Conservation (phyloP, 176 grass and related monocot species). For the Oropetium thomaeum region DNA sequence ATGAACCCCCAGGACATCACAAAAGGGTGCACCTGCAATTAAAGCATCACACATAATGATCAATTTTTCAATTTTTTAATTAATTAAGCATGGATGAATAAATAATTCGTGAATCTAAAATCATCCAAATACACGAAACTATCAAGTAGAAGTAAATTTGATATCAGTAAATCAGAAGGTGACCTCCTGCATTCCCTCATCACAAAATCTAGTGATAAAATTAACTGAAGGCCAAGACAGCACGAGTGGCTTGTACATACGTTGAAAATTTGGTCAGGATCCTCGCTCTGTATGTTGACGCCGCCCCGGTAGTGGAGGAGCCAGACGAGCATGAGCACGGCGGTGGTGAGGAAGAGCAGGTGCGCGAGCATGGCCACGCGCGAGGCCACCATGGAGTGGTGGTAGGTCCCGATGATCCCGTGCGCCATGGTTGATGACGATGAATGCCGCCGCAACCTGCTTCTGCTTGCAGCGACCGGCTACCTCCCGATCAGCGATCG, state of each 20-base stretch:
- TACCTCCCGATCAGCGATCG: neutral
- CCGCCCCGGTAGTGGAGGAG: constrained; percentile 76
- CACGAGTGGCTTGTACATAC: constrained; percentile 19
- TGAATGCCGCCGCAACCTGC: neutral
- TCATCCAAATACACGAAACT: neutral
- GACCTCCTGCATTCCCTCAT: neutral
- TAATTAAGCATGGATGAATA: too few relatives aligned
- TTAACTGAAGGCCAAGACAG: neutral
- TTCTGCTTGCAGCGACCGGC: too few relatives aligned
- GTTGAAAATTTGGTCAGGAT: constrained; percentile 71
- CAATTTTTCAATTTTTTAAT: too few relatives aligned
- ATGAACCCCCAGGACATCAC: constrained; percentile 91
- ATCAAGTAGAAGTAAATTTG: too few relatives aligned
- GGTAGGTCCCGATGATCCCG: constrained; percentile 24
- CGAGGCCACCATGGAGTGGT: constrained; percentile 28
- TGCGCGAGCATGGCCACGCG: constrained; percentile 62
- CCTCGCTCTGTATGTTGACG: constrained; percentile 64
- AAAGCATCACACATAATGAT: neutral
- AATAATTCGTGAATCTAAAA: neutral
- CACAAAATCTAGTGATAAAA: neutral
- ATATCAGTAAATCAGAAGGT: neutral
- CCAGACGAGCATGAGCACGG: constrained; percentile 88
- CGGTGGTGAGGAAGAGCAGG: constrained; percentile 56
- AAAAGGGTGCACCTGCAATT: constrained; percentile 71
- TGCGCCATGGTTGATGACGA: constrained; percentile 39